phyloP scores from a whole-genome alignment of 371 early-diverging fungal genomes.

The Lichtheimia ornata region DNA sequence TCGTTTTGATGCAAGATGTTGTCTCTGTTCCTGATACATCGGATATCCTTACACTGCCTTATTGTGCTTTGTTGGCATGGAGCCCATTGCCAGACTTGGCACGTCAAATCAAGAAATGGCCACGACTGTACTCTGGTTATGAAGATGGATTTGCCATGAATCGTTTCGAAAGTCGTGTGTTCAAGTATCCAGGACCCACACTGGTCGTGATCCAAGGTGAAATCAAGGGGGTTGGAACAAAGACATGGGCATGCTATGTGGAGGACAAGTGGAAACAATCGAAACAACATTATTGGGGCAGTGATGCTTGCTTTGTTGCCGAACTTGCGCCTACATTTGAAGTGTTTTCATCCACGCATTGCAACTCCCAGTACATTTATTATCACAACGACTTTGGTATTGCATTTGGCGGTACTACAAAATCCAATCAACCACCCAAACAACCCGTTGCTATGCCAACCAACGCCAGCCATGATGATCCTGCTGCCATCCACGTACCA shows the following conservation, averaged over 20 bases:
- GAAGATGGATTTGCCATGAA: conserved; percentile 70
- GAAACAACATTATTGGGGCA: conserved; percentile 56
- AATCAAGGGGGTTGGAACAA: neutral
- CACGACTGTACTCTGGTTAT: conserved; percentile 52
- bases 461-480: neutral
- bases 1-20: conserved; percentile 23
- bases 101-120: conserved; percentile 38
- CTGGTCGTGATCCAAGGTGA: conserved; percentile 48
- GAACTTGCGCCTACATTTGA: conserved; percentile 61
- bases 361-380: conserved; percentile 46
- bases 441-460: too few relatives aligned
- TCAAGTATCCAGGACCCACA: conserved; percentile 69
- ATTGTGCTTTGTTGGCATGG: conserved; percentile 50
- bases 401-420: conserved; percentile 54
- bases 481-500: neutral
- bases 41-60: conserved; percentile 39
- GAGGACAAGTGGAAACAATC: conserved; percentile 62
- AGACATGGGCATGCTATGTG: conserved; percentile 54
- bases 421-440: conserved; percentile 7
- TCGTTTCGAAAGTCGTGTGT: conserved; percentile 61
- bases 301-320: conserved; percentile 49
- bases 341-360: conserved; percentile 41
- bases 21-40: conserved; percentile 28
- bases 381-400: conserved; percentile 60
- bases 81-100: conserved; percentile 36